Evolutionary conservation across 805 yeast species (phyloP), one percentile per base, ranked within the genome.

Genomic region (Sugiyamaella mastotermitis): DNA sequence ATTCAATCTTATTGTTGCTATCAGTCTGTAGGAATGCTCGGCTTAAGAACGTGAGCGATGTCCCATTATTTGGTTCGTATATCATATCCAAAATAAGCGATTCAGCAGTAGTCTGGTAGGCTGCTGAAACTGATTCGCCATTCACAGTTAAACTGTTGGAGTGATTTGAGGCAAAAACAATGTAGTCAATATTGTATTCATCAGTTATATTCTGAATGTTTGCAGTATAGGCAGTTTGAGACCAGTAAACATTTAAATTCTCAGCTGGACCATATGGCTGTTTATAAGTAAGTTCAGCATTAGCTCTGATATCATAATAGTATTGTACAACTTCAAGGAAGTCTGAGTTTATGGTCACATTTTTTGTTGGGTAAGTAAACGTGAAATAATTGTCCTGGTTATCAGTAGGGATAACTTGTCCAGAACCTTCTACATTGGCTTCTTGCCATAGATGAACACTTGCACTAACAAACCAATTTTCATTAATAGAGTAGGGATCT

Each of bases 381-480:
- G 15, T 27, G 18, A 6, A 27, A 7, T 14, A 14, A 11, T 27
- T 27, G 18, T 27, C 14, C 9, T n/a, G 7, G 14, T 17, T 27
- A 7, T 7, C 10, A 13, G 30, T 15, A 11, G 30, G 30, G 7
- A 33, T n/a, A 13, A 24, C 15, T 6, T 14, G 27, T 4, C 37
- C 30, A 4, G 14, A 15, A 5, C 18, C 31, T 9, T 14, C 9
- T 16, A 15, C 18, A 13, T 21, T 37, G 3, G 14, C 33, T 13
- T 15, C 3, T 24, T 53, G 47, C 65, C 65, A 60, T 2, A 49
- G 45, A 22, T 56, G 35, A 11, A 60, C 45, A 26, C 55, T 55
- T 21, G 53, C 56, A 24, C 47, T 51, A 25, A 60, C 40, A 13
- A 57, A 48, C 65, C 65, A 60, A 45, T 57, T 43, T n/a, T 26